Evolutionary conservation across 768 basidiomycete genomes (phyloP).

Genomic region (Kwoniella sp.): DNA sequence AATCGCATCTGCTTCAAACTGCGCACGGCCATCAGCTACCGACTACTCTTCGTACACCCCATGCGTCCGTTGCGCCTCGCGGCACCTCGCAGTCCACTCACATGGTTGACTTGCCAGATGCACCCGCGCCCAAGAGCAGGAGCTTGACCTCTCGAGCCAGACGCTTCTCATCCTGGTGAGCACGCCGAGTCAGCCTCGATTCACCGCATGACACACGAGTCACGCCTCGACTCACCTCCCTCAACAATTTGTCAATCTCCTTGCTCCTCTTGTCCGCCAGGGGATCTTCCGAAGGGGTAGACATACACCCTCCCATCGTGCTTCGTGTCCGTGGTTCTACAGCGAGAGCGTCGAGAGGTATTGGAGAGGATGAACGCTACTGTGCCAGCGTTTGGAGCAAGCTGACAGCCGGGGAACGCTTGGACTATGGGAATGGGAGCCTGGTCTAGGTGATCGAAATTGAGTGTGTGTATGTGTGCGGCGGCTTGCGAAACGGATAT

Average conservation of each 20-base stretch:
- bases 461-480: too few relatives aligned
- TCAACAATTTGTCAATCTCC: slow-evolving; percentile 65
- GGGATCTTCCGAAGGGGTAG: slow-evolving; percentile 60
- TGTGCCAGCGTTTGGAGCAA: too few relatives aligned
- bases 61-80: not conserved
- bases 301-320: slow-evolving; percentile 75
- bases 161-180: slow-evolving; percentile 64
- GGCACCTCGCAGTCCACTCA: slow-evolving; percentile 1
- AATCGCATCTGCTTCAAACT: slow-evolving; percentile 83
- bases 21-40: not conserved
- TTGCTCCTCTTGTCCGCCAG: slow-evolving; percentile 59
- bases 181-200: not conserved
- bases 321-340: too few relatives aligned
- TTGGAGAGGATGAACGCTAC: too few relatives aligned
- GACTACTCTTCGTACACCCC: not conserved
- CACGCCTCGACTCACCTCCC: slow-evolving; percentile 38
- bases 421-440: too few relatives aligned
- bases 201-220: not conserved
- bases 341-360: too few relatives aligned
- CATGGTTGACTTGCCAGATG: slow-evolving; percentile 88
- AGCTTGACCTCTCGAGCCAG: slow-evolving; percentile 63
- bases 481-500: too few relatives aligned
- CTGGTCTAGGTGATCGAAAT: too few relatives aligned
- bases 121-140: slow-evolving; percentile 83
- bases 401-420: too few relatives aligned